Conservation (phyloP, 148 eudicot species). For the Simmondsia chinensis region DNA sequence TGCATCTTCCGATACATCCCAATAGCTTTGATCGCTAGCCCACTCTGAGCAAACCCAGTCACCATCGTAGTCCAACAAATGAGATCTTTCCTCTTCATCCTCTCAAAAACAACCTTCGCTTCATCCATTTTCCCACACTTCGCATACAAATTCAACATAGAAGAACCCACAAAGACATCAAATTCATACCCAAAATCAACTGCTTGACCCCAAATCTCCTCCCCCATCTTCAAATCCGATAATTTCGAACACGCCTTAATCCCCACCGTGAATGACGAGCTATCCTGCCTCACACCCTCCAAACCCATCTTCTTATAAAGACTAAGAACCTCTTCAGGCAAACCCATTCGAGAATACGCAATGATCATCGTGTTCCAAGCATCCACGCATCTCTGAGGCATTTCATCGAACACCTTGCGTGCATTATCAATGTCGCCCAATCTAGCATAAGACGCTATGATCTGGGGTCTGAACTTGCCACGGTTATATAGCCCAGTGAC, state of each 20-base stretch:
- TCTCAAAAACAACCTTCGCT: slow-evolving; percentile 45
- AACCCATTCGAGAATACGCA: slow-evolving; percentile 32
- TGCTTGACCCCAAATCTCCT: slow-evolving; percentile 36
- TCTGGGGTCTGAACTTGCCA: slow-evolving; percentile 27
- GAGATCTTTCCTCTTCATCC: slow-evolving; percentile 39
- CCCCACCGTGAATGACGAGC: slow-evolving; percentile 61
- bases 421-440: slow-evolving; percentile 33
- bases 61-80: slow-evolving; percentile 67
- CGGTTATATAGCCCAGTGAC: slow-evolving; percentile 30
- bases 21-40: slow-evolving; percentile 35
- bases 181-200: slow-evolving; percentile 40
- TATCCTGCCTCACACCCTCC: slow-evolving; percentile 56
- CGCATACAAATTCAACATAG: slow-evolving; percentile 48
- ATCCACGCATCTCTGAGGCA: slow-evolving; percentile 43
- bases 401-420: slow-evolving; percentile 48
- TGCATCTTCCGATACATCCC: slow-evolving; percentile 33
- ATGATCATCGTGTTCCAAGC: slow-evolving; percentile 63
- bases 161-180: slow-evolving; percentile 64
- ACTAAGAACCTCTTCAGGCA: slow-evolving; percentile 28
- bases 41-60: slow-evolving; percentile 47
- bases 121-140: slow-evolving; percentile 55
- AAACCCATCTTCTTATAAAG: slow-evolving; percentile 30
- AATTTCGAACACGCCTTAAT: slow-evolving; percentile 60
- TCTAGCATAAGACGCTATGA: slow-evolving; percentile 40
- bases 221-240: slow-evolving; percentile 45